These are phyloP conservation scores for Oenanthe javanica DNA, from an alignment of 140 eudicot species.

Conservation along the genomic window DNA sequence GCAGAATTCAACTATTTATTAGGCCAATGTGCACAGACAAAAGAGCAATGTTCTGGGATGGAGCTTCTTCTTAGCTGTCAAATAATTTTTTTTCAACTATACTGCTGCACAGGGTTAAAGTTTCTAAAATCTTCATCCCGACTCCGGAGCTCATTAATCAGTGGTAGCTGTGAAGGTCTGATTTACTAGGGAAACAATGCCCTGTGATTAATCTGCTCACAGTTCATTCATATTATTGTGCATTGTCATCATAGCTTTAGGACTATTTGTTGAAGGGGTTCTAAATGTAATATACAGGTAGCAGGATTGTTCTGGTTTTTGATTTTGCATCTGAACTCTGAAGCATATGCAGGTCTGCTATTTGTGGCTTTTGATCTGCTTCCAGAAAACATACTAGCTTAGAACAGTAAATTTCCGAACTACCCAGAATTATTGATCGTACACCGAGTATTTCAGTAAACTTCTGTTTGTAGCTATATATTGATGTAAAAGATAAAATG, in stretches of 20 bases:
- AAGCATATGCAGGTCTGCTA: constrained; percentile 5
- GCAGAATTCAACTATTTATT: neutral
- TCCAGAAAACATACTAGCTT: neutral
- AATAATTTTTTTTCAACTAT: constrained; percentile 17
- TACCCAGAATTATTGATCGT: neutral
- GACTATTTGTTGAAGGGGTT: constrained; percentile 19
- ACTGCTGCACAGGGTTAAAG: constrained; percentile 23
- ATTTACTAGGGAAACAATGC: constrained; percentile 11
- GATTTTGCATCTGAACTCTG: neutral
- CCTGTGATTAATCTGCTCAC: neutral
- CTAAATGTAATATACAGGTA: constrained; percentile 40
- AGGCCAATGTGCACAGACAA: neutral
- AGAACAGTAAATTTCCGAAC: neutral
- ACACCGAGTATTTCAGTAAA: neutral
- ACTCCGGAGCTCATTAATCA: neutral
- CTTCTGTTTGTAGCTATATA: neutral
- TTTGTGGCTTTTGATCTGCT: neutral
- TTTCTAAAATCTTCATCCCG: constrained; percentile 18
- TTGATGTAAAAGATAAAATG: neutral
- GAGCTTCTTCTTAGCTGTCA: neutral
- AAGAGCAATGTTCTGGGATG: constrained; percentile 8
- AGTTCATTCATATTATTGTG: constrained; percentile 18
- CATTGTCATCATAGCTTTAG: constrained; percentile 33
- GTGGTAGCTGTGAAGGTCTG: constrained; percentile 9
- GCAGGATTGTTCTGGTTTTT: constrained; percentile 16